A percentile compares a stretch with the other conserved stretches of the same genome.
Evolutionary conservation across 2,329 filamentous ascomycete genomes (phyloP).

Genomic region (Paracoccidioides brasiliensis): DNA sequence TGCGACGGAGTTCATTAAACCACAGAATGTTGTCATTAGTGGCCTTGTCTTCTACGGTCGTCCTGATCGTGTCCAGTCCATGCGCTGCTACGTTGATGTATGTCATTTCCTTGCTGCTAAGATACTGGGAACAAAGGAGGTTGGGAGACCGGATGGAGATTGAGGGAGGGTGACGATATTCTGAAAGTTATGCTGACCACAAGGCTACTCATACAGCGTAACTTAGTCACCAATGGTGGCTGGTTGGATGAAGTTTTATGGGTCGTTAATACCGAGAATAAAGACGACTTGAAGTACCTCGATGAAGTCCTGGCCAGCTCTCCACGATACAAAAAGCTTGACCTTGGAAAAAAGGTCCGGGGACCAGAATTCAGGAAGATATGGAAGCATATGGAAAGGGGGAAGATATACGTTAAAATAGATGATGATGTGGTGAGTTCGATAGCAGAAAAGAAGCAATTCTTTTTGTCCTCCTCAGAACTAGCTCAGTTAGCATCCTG

Average conservation of each 20-base stretch:
- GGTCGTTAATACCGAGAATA: constrained; percentile 26
- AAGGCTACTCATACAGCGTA: constrained; percentile 29
- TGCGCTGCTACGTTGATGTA: constrained; percentile 37
- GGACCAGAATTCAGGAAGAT: constrained; percentile 24
- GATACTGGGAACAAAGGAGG: not conserved
- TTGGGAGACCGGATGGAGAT: too few relatives aligned
- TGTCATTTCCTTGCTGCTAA: not conserved
- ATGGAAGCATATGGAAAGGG: constrained; percentile 15
- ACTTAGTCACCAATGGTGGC: constrained; percentile 28
- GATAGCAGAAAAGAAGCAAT: not conserved
- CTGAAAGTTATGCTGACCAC: constrained; percentile 9
- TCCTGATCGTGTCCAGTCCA: constrained; percentile 31
- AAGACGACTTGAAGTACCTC: constrained; percentile 26
- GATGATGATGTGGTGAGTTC: constrained; percentile 32
- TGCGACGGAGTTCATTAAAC: constrained; percentile 1
- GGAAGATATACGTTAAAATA: constrained; percentile 33
- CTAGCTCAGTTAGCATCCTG: not conserved
- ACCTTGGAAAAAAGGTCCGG: constrained; percentile 22
- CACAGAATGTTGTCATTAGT: constrained; percentile 19
- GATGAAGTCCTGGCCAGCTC: constrained; percentile 22
- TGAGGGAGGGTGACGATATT: not conserved
- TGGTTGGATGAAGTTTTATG: constrained; percentile 33
- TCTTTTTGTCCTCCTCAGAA: not conserved
- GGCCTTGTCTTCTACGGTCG: constrained; percentile 38
- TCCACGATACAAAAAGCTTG: constrained; percentile 27